Evolutionary conservation across 2,329 filamentous ascomycete genomes (phyloP).

Genomic region (Ambrosiella beaveri): DNA sequence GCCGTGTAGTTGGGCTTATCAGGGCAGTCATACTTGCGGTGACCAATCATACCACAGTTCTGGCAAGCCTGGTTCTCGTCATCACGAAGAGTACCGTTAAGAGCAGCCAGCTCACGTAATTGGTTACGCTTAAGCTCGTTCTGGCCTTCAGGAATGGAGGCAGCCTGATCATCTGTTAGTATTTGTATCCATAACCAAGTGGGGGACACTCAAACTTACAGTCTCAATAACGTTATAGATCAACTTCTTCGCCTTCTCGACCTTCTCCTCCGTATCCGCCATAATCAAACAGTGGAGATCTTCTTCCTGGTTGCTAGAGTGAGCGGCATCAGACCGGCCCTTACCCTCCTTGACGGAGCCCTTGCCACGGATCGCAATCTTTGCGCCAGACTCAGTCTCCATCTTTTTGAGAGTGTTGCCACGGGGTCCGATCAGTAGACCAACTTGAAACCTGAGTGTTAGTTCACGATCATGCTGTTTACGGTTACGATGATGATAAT

Average conservation of each 20-base stretch:
- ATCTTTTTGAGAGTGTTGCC: conserved; percentile 99
- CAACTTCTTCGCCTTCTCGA: conserved; percentile 96
- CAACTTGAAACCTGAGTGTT: conserved; percentile 97
- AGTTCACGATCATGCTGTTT: conserved; percentile 37
- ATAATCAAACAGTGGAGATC: conserved; percentile 98
- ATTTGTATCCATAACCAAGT: neutral
- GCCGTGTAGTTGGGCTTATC: conserved; percentile 98
- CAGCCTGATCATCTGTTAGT: conserved; percentile 43
- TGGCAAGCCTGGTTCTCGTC: conserved; percentile 99
- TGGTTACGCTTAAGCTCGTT: conserved; percentile 99
- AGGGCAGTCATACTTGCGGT: conserved; percentile 96
- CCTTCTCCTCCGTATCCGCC: conserved; percentile 98
- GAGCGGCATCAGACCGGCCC: conserved; percentile 93
- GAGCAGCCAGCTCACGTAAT: conserved; percentile 86
- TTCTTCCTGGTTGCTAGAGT: conserved; percentile 99
- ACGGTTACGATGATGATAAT: neutral
- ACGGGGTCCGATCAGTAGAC: conserved; percentile 98
- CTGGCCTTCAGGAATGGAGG: conserved; percentile 94
- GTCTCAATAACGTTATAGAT: conserved; percentile 99
- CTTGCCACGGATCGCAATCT: conserved; percentile 98
- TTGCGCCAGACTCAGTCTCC: conserved; percentile 91
- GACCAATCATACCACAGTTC: conserved; percentile 97
- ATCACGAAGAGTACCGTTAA: conserved; percentile 97
- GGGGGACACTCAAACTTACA: conserved; percentile 36
- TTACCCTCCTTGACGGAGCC: conserved; percentile 99